phyloP scores from a whole-genome alignment of 805 yeast species.

The Ogataea zsoltii region DNA sequence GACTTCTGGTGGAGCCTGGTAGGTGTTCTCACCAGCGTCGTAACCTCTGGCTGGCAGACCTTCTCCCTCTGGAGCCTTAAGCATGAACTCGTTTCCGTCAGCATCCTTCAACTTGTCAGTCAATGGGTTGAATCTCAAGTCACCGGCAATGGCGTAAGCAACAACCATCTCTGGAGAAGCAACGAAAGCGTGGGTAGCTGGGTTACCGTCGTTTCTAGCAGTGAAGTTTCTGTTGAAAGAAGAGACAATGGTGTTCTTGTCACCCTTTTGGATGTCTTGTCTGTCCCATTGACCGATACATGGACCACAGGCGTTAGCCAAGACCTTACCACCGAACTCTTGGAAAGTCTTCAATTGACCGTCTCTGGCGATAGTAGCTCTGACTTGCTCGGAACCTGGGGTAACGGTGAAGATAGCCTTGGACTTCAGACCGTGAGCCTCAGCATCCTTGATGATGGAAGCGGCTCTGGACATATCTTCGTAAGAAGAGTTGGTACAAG shows the following conservation, averaged over 20 bases:
- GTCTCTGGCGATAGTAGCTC: slow-evolving; percentile 96
- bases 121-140: slow-evolving; percentile 86
- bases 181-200: slow-evolving; percentile 94
- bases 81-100: slow-evolving; percentile 73
- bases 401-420: slow-evolving; percentile 91
- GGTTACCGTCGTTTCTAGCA: slow-evolving; percentile 97
- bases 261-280: slow-evolving; percentile 63
- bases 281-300: slow-evolving; percentile 99
- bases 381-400: slow-evolving; percentile 97
- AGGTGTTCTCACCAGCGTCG: slow-evolving; percentile 68
- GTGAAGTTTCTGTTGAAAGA: slow-evolving; percentile 98
- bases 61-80: slow-evolving; percentile 76
- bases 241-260: slow-evolving; percentile 87
- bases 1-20: slow-evolving; percentile 95
- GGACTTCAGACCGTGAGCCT: slow-evolving; percentile 81
- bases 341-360: slow-evolving; percentile 81
- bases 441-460: slow-evolving; percentile 85
- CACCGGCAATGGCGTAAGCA: slow-evolving; percentile 94
- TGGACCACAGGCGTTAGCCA: slow-evolving; percentile 99
- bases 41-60: slow-evolving; percentile 82
- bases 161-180: slow-evolving; percentile 99
- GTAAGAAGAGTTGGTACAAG: slow-evolving; percentile 97
- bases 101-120: slow-evolving; percentile 76
- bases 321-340: slow-evolving; percentile 85
- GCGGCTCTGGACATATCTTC: slow-evolving; percentile 98